Base-by-base conservation (phyloP, 2,329 filamentous ascomycete genomes). In the Chaetomiaceae sp. region DNA sequence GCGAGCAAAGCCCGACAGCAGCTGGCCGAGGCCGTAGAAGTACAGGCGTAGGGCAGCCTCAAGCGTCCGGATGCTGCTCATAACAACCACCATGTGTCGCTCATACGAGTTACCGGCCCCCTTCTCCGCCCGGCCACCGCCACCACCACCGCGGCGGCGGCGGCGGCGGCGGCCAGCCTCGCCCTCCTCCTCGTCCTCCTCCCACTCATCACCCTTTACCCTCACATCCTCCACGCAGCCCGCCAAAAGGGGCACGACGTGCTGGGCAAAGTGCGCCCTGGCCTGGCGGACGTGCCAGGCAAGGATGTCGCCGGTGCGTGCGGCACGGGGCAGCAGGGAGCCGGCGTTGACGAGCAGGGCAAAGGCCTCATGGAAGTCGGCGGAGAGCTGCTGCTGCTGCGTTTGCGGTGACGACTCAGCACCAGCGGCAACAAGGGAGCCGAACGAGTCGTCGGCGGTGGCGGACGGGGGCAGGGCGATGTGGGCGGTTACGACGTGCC, bases 211-310 rank as follows among this genome's bases (percentile, higher is more conserved):
- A 17, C 12, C 33, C 10, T n/a, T n/a, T n/a, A n/a, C n/a, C n/a
- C n/a, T n/a, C n/a, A 19, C 17, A 15, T 47, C 55, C 22, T 51
- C 46, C 8, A 57, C 47, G 32, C 75, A 75, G 18, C 69, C 69
- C 10, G 70, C 65, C 27, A 84, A 66, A 44, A 78, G 59, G 17
- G 79, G 78, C 45, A 80, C 65, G 14, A 81, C 77, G 57, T 80
- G 73, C 49, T 75, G 71, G 22, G 78, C 65, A 56, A 82, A 83
- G 61, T 84, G 79, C 49, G 72, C 68, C 33, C 78, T 71, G 34
- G 79, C 76, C 62, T 83, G 79, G 46, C 76, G 72, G 19, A 73
- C 74, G 59, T 83, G 76, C 80, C 80, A 84, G 20, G 68, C 61
- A 20, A 82, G 55, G 32, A 83, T 64, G 56, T 82, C 73, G 32